Evolutionary conservation across 176 grass and related monocot species (phyloP), one percentile per base, ranked within the genome.

Genomic region (Eleusine indica): DNA sequence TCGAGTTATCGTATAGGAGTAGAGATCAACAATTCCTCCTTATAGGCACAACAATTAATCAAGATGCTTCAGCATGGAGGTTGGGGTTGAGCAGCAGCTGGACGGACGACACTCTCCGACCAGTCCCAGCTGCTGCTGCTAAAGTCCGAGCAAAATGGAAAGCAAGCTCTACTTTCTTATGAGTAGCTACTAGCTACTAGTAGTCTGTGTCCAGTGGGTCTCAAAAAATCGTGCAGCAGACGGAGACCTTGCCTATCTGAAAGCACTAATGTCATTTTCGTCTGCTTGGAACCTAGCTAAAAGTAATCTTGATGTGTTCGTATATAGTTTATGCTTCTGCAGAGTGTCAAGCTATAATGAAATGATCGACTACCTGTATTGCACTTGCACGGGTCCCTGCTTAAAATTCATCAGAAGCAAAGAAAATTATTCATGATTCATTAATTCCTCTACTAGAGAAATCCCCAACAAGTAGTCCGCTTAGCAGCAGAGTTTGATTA

Each of bases 171-270:
- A 21, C 15, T 78, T 69, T 76, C 77, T 69, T 58, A 83, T 77
- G 71, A 30, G 51, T 3, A 80, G 7, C 60, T 35, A 35, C 32
- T 3, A 80, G 7, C 60, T 35, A 35, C 32, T 58, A 30, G 61
- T 3, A 64, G 70, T 81, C 79, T 16, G 73, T 16, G 73, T 71
- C 66, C 57, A 56, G 42, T 32, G 22, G 40, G 80, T 60, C 83
- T 78, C 44, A 79, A 79, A 78, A 86, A 79, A 82, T 74, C 84
- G 72, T 62, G 61, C 35, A 46, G 79, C 7, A 78, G 82, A 91
- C 66, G 18, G 85, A 71, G 71, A 87, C 73, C 21, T 21, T 60
- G 56, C 66, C 71, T 86, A 93, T 93, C 88, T 86, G 78, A 78
- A 79, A 82, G 78, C 78, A 22, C 10, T n/a, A 39, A 40, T 51